Evolutionary conservation across 768 basidiomycete genomes (phyloP), one percentile per base, ranked within the genome.

Genomic region (Kondoa malvinella): DNA sequence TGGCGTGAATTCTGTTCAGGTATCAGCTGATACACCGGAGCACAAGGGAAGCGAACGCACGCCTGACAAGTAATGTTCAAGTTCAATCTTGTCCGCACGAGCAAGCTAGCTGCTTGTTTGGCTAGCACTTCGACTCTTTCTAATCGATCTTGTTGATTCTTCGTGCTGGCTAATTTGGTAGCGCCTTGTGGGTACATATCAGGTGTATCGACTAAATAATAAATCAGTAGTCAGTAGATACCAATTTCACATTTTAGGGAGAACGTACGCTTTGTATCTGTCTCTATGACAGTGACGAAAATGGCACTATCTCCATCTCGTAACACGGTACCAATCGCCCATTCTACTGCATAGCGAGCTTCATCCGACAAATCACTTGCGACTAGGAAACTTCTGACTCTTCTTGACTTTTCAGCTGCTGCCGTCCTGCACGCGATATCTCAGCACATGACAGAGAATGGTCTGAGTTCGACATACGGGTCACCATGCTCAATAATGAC

Each of bases 351-450:
- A 77, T 92, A 99, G 34, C 87, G 81, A 77, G 85, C 87, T 78
- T 99, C 94, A 72, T 95, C 89, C 69, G 88, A 90, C 73, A 97
- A 76, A 81, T 99, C 95, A 74, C 91, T 95, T 3, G 92, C 88
- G 26, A 97, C 86, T 14, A 95, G 81, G 77, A 96, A 99, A 69
- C 78, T 78, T 69, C 83, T 82, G 71, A 83, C 81, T 71, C 83
- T 81, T 75, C 83, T 83, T 4, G 84, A 65, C 34, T 69, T 67
- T 16, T 63, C 14, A 21, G 56, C 50, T 4, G 66, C 40, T 27
- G 56, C 34, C 14, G 67, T 62, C 25, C 60, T 56, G 34, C 33
- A 32, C 26, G 40, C 64, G 26, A 30, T 50, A 66, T 66, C 65
- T 61, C 80, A 25, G 77, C 80, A 57, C 80, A 80, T 57, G 82